These are phyloP conservation scores for Zygosaccharomyces siamensis DNA, from an alignment of 805 yeast genomes.

Conservation along the genomic window DNA sequence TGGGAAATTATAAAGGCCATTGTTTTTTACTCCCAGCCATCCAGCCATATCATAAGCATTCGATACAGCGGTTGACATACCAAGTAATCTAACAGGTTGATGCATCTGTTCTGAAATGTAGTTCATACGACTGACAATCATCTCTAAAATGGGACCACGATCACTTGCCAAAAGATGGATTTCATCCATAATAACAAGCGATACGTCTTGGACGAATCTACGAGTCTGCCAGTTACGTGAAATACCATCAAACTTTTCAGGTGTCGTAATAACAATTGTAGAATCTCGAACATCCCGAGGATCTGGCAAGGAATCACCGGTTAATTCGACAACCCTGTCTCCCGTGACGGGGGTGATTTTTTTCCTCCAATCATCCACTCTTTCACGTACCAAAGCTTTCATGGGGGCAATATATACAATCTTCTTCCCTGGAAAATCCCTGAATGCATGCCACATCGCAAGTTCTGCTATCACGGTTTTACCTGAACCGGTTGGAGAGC, in stretches of 20 bases:
- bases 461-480: constrained; percentile 95
- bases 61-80: constrained; percentile 91
- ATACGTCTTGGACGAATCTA: constrained; percentile 83
- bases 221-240: constrained; percentile 82
- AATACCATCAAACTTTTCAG: constrained; percentile 96
- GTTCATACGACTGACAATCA: constrained; percentile 85
- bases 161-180: constrained; percentile 96
- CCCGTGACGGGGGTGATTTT: constrained; percentile 89
- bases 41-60: constrained; percentile 92
- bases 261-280: constrained; percentile 87
- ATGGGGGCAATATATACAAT: constrained; percentile 91
- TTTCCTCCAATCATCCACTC: constrained; percentile 82
- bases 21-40: constrained; percentile 79
- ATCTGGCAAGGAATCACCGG: constrained; percentile 93
- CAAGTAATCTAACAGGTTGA: constrained; percentile 86
- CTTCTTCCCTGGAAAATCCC: constrained; percentile 73
- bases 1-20: constrained; percentile 93
- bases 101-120: constrained; percentile 54
- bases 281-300: constrained; percentile 74
- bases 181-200: constrained; percentile 87
- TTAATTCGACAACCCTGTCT: constrained; percentile 77
- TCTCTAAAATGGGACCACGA: constrained; percentile 95
- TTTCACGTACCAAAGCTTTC: constrained; percentile 93
- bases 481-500: constrained; percentile 98
- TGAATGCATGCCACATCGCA: constrained; percentile 95